These are phyloP conservation scores for Ophiocordyceps sinensis DNA, from an alignment of 2,329 filamentous ascomycete genomes.

Conservation along the genomic window DNA sequence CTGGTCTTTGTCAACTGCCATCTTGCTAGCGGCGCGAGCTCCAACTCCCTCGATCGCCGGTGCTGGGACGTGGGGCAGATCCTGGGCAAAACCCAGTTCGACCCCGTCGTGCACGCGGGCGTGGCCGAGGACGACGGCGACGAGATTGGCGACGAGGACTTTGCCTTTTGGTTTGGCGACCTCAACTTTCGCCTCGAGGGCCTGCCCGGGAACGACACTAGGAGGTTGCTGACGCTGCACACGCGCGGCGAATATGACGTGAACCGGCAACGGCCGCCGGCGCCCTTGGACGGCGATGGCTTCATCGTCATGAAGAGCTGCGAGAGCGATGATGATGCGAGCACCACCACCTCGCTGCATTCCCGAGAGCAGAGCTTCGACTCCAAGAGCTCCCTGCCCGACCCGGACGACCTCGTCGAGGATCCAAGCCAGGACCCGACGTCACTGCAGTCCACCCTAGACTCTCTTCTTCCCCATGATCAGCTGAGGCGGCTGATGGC, in stretches of 20 bases:
- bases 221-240: constrained; percentile 70
- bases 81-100: constrained; percentile 59
- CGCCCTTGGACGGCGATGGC: constrained; percentile 28
- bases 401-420: constrained; percentile 51
- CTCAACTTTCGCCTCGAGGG: constrained; percentile 87
- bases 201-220: constrained; percentile 80
- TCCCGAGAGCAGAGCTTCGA: constrained; percentile 22
- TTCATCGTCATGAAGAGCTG: constrained; percentile 31
- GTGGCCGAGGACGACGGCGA: constrained; percentile 51
- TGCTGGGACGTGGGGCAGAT: constrained; percentile 87
- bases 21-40: constrained; percentile 73
- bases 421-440: constrained; percentile 65
- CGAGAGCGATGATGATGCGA: constrained; percentile 32
- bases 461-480: constrained; percentile 79
- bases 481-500: constrained; percentile 66
- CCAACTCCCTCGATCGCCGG: constrained; percentile 61
- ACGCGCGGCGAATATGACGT: constrained; percentile 62
- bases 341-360: constrained; percentile 16
- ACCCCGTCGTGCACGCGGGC: constrained; percentile 52
- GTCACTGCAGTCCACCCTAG: constrained; percentile 76
- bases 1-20: constrained; percentile 88
- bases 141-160: constrained; percentile 76
- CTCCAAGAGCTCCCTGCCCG: constrained; percentile 32
- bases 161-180: constrained; percentile 93
- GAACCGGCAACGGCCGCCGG: constrained; percentile 22